Base-by-base conservation (phyloP, 129 eudicot species). In the Logfia minima region DNA sequence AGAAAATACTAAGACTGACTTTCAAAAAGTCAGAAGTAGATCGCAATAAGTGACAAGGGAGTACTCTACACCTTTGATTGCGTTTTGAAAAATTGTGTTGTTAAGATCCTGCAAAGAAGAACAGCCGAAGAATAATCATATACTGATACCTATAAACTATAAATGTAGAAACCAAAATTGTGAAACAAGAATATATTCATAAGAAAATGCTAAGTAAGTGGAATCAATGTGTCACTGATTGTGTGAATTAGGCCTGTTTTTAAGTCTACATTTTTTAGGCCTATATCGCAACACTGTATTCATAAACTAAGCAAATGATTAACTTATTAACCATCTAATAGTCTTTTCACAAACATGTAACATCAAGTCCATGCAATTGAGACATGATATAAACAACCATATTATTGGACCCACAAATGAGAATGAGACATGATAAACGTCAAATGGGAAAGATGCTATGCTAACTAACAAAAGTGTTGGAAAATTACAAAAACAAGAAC, bases 61-160 rank as follows among this genome's bases (percentile, higher is more conserved):
- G 52, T 18, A 63, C 64, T 26, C 9, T 53, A 26, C 69, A 92
- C 98, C 98, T 86, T 86, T 82, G 26, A 92, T 70, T 21, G 98
- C 96, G 56, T 90, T 90, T 34, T 82, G 78, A 60, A 92, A 84
- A 63, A 83, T 61, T 11, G 53, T 79, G 72, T 90, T 92, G 78
- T 68, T 80, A 78, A 92, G 92, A 82, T 92, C 96, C 98, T 92
- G 94, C 85, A 88, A n/a, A 32, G 23, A 71, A 59, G 8, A 48
- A 66, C 76, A 71, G 72, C 37, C 77, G 63, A 73, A 37, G 63
- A 22, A 58, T n/a, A 21, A 6, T 14, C 19, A 53, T 4, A 55
- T n/a, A 58, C 7, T 2, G 28, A 17, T 58, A n/a, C 5, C 23
- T n/a, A 21, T n/a, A 58, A n/a, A 21, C 26, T 58, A 58, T 58